phyloP scores from a whole-genome alignment of 2,329 filamentous ascomycete genomes.

The Penicillium sp. region DNA sequence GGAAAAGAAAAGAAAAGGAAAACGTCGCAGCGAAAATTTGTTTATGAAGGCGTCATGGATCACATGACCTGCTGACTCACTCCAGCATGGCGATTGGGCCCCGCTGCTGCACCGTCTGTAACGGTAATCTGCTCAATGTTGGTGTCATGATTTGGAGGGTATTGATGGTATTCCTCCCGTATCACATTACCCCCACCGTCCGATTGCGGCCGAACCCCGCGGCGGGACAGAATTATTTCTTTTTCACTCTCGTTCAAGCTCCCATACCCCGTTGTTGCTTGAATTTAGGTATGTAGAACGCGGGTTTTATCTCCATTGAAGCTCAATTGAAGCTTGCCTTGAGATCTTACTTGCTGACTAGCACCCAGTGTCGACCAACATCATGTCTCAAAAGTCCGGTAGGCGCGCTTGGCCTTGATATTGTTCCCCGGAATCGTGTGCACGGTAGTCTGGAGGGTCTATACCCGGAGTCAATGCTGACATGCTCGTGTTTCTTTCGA shows the following conservation, averaged over 20 bases:
- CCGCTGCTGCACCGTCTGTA: neutral
- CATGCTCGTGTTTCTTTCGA: constrained; percentile 9
- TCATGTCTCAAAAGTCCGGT: constrained; percentile 52
- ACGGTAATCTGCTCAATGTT: neutral
- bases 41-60: constrained; percentile 19
- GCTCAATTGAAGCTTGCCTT: neutral
- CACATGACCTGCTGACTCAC: constrained; percentile 29
- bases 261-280: constrained; percentile 25
- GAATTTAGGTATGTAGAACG: constrained; percentile 26
- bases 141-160: neutral
- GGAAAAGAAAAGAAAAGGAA: constrained; percentile 42
- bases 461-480: constrained; percentile 23
- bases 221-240: constrained; percentile 31
- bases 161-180: constrained; percentile 4
- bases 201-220: constrained; percentile 38
- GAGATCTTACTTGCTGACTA: constrained; percentile 20
- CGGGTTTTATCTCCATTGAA: constrained; percentile 14
- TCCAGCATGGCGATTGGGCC: constrained; percentile 5
- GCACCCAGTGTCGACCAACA: constrained; percentile 32
- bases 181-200: constrained; percentile 17
- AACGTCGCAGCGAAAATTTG: constrained; percentile 21
- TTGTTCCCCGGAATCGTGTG: constrained; percentile 26
- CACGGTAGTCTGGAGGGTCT: constrained; percentile 20
- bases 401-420: constrained; percentile 31
- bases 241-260: constrained; percentile 27